phyloP scores from a whole-genome alignment of 305 asterid species.

The Striga hermonthica region DNA sequence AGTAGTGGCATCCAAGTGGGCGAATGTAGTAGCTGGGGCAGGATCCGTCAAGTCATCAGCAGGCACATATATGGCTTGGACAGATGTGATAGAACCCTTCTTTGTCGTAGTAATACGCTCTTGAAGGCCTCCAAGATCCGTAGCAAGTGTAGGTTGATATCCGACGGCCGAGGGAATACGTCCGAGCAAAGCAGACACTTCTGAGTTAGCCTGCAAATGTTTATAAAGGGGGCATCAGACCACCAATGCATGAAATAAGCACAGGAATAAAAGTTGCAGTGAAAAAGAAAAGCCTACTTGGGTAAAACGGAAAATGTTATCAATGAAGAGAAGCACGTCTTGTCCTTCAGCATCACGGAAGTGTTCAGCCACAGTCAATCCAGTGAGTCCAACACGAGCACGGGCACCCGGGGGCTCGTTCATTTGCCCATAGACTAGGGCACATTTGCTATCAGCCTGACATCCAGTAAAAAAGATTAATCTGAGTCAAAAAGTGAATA shows the following conservation, averaged over 20 bases:
- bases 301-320: slow-evolving; percentile 93
- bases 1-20: slow-evolving; percentile 99
- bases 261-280: background rate
- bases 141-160: slow-evolving; percentile 95
- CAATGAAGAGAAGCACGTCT: slow-evolving; percentile 96
- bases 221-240: slow-evolving; percentile 11
- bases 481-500: slow-evolving; percentile 15
- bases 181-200: slow-evolving; percentile 98
- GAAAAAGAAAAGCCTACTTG: slow-evolving; percentile 47
- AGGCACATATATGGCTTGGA: slow-evolving; percentile 96
- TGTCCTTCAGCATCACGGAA: slow-evolving; percentile 99
- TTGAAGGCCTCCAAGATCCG: slow-evolving; percentile 98
- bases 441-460: slow-evolving; percentile 91
- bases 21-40: slow-evolving; percentile 97
- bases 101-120: slow-evolving; percentile 94
- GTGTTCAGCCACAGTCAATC: slow-evolving; percentile 94
- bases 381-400: slow-evolving; percentile 99
- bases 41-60: slow-evolving; percentile 99
- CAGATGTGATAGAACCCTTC: slow-evolving; percentile 94
- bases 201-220: slow-evolving; percentile 78
- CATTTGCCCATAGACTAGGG: slow-evolving; percentile 98
- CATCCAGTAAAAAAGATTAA: slow-evolving; percentile 14
- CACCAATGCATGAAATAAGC: slow-evolving; percentile 6
- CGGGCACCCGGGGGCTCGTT: slow-evolving; percentile 99
- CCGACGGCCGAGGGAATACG: slow-evolving; percentile 99